Conservation (phyloP, 1,284 basidiomycete species). For the Somion occarium region DNA sequence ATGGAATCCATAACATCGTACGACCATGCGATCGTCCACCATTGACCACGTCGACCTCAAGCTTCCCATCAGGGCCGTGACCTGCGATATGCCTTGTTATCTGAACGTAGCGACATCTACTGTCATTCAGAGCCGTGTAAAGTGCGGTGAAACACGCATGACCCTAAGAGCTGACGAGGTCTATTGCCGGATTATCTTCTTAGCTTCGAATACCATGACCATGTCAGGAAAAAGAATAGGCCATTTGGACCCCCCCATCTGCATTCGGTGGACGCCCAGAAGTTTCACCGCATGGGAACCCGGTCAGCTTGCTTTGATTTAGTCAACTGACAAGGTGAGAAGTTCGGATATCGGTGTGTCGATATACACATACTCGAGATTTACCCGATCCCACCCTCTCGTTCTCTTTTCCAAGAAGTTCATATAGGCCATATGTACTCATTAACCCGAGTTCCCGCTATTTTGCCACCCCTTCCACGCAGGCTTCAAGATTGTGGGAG, state of each 20-base stretch:
- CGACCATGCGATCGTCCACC: not conserved
- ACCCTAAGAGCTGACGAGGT: not conserved
- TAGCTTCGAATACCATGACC: not conserved
- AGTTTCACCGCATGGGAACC: conserved; percentile 6
- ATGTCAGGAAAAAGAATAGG: not conserved
- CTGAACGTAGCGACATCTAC: not conserved
- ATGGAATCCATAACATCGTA: not conserved
- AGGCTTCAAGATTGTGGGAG: not conserved
- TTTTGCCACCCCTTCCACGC: conserved; percentile 4
- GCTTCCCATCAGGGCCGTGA: not conserved
- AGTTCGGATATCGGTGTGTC: conserved; percentile 19
- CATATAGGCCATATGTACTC: conserved; percentile 19
- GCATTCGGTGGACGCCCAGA: not conserved
- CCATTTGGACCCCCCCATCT: not conserved
- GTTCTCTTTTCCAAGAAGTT: conserved; percentile 8
- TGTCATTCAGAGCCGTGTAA: not conserved
- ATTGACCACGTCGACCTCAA: not conserved
- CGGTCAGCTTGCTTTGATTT: conserved; percentile 15
- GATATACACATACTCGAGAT: conserved; percentile 22
- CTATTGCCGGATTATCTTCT: not conserved
- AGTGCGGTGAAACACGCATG: not conserved
- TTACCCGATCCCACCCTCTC: conserved; percentile 23
- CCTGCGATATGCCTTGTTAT: not conserved
- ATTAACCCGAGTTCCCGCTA: conserved; percentile 10
- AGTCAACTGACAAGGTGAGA: conserved; percentile 24